Percentiles rank a stretch among this genome's conserved stretches.
Conservation (phyloP, 106 monocot genomes). For the Dioscorea zingiberensis region DNA sequence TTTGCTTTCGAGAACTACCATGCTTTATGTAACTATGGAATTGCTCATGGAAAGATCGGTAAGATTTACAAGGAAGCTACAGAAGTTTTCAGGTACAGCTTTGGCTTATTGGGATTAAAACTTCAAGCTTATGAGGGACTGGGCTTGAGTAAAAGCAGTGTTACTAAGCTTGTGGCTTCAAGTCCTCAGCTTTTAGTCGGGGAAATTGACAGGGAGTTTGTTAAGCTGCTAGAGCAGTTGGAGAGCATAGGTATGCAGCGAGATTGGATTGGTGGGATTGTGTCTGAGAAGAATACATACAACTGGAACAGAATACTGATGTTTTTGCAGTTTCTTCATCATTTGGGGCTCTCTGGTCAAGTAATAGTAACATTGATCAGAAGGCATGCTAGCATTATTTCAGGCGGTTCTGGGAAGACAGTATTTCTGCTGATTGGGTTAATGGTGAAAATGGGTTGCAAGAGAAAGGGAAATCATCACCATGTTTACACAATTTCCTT, state of each 20-base stretch:
- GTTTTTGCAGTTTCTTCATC: slow-evolving; percentile 28
- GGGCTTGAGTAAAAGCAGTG: slow-evolving; percentile 41
- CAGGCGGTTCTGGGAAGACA: slow-evolving; percentile 43
- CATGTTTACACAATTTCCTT: slow-evolving; percentile 44
- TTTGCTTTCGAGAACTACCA: slow-evolving; percentile 55
- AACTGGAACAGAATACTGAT: slow-evolving; percentile 46
- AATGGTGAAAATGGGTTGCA: slow-evolving; percentile 43
- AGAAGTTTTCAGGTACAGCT: slow-evolving; percentile 35
- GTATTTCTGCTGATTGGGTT: slow-evolving; percentile 21
- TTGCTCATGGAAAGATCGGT: slow-evolving; percentile 67
- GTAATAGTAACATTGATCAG: slow-evolving; percentile 27
- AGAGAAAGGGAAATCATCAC: slow-evolving; percentile 22
- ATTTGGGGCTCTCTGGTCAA: slow-evolving; percentile 34
- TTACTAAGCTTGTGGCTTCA: slow-evolving; percentile 50
- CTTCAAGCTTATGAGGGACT: slow-evolving; percentile 50
- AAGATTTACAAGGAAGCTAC: slow-evolving; percentile 55
- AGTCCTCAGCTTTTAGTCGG: slow-evolving; percentile 43
- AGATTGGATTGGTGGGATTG: slow-evolving; percentile 38
- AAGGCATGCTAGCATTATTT: slow-evolving; percentile 32
- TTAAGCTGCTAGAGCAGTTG: slow-evolving; percentile 36
- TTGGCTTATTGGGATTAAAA: slow-evolving; percentile 34
- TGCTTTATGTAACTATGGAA: slow-evolving; percentile 66
- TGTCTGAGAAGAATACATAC: slow-evolving; percentile 44
- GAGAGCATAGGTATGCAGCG: slow-evolving; percentile 31
- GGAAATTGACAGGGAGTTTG: slow-evolving; percentile 27